Conservation (phyloP, 371 early-diverging fungal species). For the Rhizomucor pusillus region DNA sequence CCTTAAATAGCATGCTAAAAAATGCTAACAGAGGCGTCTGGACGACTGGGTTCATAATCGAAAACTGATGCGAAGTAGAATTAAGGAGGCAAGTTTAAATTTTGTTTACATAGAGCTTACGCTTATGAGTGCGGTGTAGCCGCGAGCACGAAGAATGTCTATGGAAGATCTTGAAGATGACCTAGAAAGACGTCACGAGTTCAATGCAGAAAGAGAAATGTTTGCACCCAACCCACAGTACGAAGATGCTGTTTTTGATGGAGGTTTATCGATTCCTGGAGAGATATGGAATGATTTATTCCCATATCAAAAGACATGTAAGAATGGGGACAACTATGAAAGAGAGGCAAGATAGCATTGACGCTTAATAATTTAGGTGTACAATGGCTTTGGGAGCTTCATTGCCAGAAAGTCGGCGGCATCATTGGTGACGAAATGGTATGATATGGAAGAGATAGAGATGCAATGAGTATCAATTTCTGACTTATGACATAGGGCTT, state of each 20-base stretch:
- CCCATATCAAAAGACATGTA: constrained; percentile 88
- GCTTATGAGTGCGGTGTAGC: too few species aligned
- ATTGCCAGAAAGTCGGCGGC: constrained; percentile 88
- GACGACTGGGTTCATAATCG: constrained; percentile 55
- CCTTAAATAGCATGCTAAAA: too few species aligned
- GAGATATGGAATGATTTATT: constrained; percentile 85
- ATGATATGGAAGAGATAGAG: background rate
- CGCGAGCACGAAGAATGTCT: background rate
- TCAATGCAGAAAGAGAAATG: constrained; percentile 52
- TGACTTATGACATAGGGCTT: constrained; percentile 62
- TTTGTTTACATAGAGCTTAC: too few species aligned
- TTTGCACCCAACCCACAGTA: constrained; percentile 57
- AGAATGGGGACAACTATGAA: background rate
- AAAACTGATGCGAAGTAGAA: constrained; percentile 40
- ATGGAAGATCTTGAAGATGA: constrained; percentile 16
- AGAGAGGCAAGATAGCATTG: background rate
- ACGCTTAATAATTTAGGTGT: constrained; percentile 43
- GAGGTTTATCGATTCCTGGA: constrained; percentile 72
- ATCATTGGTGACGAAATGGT: constrained; percentile 98
- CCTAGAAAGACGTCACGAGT: constrained; percentile 4
- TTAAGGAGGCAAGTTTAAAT: constrained; percentile 21
- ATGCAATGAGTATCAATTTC: background rate
- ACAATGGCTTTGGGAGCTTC: constrained; percentile 92
- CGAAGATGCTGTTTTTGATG: constrained; percentile 60
- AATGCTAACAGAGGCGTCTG: constrained; percentile 39